Conservation (phyloP, 352 stramenopile species). For the Globisporangium rhizosaccharum region DNA sequence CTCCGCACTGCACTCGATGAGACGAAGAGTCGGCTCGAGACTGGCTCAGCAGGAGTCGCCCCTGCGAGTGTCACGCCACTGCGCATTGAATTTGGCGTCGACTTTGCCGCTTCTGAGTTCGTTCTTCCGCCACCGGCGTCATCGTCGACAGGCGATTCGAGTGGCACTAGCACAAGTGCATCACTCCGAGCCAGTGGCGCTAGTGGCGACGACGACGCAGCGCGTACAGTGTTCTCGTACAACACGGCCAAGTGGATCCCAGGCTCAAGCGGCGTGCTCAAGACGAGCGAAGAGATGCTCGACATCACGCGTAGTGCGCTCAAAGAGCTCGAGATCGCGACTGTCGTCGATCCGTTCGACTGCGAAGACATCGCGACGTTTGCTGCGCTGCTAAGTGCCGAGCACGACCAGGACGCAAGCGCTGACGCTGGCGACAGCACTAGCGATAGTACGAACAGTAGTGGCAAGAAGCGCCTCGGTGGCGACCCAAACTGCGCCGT, state of each 20-base stretch:
- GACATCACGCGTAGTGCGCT: slow-evolving; percentile 48
- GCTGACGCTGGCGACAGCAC: not conserved
- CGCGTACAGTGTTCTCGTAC: slow-evolving; percentile 33
- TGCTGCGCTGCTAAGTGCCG: slow-evolving; percentile 29
- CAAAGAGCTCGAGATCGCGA: slow-evolving; percentile 43
- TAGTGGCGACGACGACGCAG: slow-evolving; percentile 6
- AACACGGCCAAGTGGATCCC: slow-evolving; percentile 65
- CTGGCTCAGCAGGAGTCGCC: slow-evolving; percentile 15
- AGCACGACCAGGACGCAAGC: slow-evolving; percentile 27
- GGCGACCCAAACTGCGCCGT: slow-evolving; percentile 40
- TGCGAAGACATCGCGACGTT: slow-evolving; percentile 47
- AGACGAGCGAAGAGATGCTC: slow-evolving; percentile 60
- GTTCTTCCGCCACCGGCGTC: slow-evolving; percentile 16
- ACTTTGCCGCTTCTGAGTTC: slow-evolving; percentile 62
- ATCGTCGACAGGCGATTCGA: not conserved
- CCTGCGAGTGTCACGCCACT: slow-evolving; percentile 33
- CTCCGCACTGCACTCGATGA: slow-evolving; percentile 48
- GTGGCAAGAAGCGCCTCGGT: slow-evolving; percentile 18
- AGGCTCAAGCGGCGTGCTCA: slow-evolving; percentile 33
- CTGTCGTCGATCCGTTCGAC: slow-evolving; percentile 64
- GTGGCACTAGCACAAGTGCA: not conserved
- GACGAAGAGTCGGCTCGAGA: slow-evolving; percentile 26
- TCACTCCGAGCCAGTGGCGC: not conserved
- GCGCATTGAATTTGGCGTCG: slow-evolving; percentile 47
- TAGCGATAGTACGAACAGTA: not conserved